These are phyloP conservation scores for Clohesyomyces aquaticus DNA, from an alignment of 495 filamentous ascomycete species.

Conservation along the genomic window DNA sequence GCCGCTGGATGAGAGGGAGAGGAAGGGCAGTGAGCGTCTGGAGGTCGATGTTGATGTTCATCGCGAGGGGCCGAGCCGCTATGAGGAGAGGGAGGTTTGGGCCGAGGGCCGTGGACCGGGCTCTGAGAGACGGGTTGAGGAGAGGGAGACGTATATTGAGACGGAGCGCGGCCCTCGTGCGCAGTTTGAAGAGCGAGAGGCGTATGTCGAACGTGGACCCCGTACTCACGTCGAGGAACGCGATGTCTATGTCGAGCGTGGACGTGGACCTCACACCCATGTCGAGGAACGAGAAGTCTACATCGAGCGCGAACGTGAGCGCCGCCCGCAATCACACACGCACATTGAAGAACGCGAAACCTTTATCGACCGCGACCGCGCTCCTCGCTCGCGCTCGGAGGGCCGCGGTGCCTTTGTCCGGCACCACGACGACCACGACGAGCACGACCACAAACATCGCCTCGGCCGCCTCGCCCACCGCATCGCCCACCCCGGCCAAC, in stretches of 20 bases:
- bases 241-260: conserved; percentile 18
- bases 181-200: conserved; percentile 19
- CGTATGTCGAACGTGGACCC: conserved; percentile 13
- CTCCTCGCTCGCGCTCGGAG: background rate
- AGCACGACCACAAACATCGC: too few relatives aligned
- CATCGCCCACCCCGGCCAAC: too few relatives aligned
- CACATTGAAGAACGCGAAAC: conserved; percentile 23
- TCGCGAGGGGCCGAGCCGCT: conserved; percentile 6
- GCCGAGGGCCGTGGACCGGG: conserved; percentile 13
- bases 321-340: too few relatives aligned
- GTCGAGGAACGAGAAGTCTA: conserved; percentile 24
- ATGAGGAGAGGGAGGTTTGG: conserved; percentile 14
- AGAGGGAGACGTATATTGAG: conserved; percentile 23
- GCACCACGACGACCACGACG: conserved; percentile 15
- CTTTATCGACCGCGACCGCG: conserved; percentile 14
- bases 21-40: conserved; percentile 10
- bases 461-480: too few relatives aligned
- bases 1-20: conserved; percentile 11
- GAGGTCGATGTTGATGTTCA: conserved; percentile 29
- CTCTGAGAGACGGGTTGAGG: conserved; percentile 21
- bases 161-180: background rate
- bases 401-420: background rate
- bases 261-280: conserved; percentile 4
- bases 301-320: conserved; percentile 18
- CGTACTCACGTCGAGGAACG: conserved; percentile 19